Base-by-base conservation (phyloP, 2,329 filamentous ascomycete genomes). In the Stachybotrys elegans region DNA sequence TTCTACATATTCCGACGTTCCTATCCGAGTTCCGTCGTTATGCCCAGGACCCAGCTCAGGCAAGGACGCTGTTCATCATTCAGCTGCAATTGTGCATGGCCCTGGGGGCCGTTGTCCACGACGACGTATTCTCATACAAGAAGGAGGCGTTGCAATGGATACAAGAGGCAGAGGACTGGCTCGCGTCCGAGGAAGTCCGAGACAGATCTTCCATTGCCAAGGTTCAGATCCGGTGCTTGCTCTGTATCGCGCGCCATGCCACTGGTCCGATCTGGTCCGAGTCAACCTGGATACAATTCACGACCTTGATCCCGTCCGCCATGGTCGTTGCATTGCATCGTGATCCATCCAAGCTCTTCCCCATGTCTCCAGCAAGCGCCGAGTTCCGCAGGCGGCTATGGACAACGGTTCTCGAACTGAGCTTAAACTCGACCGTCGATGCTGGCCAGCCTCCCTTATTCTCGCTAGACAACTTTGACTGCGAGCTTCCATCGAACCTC, bases 1-100 rank as follows among this genome's bases (percentile, higher is more conserved):
- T 73, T 16, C 40, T 73, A 42, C 61, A 73, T 51, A 48, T 68
- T 14, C 67, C 68, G 2, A 66, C 57, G 1, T 70, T 71, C 40
- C 51, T 62, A 20, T 56, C 54, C 22, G 58, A 68, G 13, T 70
- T 70, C 48, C 40, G 52, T 4, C 14, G 5, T 3, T 46, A 48
- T 14, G 51, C 46, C 29, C 16, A 45, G 8, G 49, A 51, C 7
- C 40, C 51, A 1, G 42, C 51, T 35, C 39, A 48, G 2, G 22
- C 51, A 3, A 56, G 60, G 16, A 44, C 48, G 22, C 51, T 45
- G 16, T 48, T 51, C 5, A n/a, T 50, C 20, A 34, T 52, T 12
- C 43, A 50, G 27, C 21, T 55, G 9, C 53, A 54, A 22, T 31
- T 57, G 5, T 53, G 52, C 35, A 22, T 57, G 13, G 52, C 53